Conservation (phyloP, 768 basidiomycete genomes). For the Trametopsis cervina region DNA sequence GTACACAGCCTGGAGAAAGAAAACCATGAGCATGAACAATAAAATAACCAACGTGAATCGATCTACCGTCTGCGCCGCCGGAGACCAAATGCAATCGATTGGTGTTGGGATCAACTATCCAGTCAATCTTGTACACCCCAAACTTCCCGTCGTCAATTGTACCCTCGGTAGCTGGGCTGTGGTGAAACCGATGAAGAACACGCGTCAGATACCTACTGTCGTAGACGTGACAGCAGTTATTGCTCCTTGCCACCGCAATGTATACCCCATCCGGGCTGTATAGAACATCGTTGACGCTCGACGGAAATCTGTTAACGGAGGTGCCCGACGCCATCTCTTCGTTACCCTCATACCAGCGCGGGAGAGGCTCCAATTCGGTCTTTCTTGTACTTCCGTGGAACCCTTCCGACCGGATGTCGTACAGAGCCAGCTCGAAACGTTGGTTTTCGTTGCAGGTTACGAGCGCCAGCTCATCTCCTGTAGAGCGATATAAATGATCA, state of each 20-base stretch:
- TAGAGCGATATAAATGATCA: no score
- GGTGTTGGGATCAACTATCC: conserved; percentile 35
- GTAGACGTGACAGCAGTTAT: conserved; percentile 56
- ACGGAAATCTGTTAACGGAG: background rate
- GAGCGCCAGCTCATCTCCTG: background rate
- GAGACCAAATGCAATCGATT: conserved; percentile 21
- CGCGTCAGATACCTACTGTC: conserved; percentile 50
- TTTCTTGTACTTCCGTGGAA: background rate
- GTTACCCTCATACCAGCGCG: background rate
- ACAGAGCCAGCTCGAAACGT: background rate
- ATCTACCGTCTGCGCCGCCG: conserved; percentile 59
- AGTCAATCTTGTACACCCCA: conserved; percentile 46
- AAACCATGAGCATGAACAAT: conserved; percentile 5
- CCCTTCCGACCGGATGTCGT: background rate
- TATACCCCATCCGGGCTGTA: conserved; percentile 59
- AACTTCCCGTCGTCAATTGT: conserved; percentile 26
- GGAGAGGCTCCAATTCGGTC: background rate
- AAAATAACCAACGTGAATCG: background rate
- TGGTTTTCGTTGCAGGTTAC: background rate
- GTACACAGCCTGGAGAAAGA: conserved; percentile 60
- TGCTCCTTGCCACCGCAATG: conserved; percentile 52
- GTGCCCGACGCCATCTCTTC: conserved; percentile 11
- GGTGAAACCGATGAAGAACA: conserved; percentile 41
- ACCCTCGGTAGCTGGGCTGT: conserved; percentile 25
- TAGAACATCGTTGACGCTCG: conserved; percentile 40